Percentiles rank a stretch among this genome's conserved stretches.
Evolutionary conservation across 1,139 yeast genomes (phyloP).

Genomic region (Yamadazyma friedrichii): DNA sequence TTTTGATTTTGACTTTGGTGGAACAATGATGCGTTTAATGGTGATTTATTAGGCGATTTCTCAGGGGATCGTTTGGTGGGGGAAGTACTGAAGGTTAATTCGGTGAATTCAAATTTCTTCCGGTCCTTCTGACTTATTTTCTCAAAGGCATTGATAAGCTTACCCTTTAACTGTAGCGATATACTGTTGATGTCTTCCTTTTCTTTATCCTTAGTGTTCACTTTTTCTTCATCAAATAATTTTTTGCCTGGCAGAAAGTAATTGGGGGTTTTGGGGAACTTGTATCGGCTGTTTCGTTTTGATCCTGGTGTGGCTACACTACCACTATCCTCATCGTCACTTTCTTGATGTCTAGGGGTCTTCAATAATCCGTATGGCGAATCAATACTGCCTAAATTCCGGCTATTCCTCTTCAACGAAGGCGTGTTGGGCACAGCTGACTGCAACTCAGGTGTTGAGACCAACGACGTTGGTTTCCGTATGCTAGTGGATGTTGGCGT

Average conservation of each 20-base stretch:
- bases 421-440: conserved; percentile 38
- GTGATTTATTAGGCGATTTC: background rate
- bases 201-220: conserved; percentile 13
- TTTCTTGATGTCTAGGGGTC: conserved; percentile 35
- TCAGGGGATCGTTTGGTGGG: conserved; percentile 24
- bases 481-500: conserved; percentile 1
- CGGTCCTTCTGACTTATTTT: conserved; percentile 23
- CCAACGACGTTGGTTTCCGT: conserved; percentile 10
- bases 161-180: conserved; percentile 37
- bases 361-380: conserved; percentile 34
- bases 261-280: conserved; percentile 41
- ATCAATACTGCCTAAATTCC: conserved; percentile 23
- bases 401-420: conserved; percentile 34
- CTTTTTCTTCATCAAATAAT: conserved; percentile 20
- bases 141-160: conserved; percentile 41
- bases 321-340: conserved; percentile 20
- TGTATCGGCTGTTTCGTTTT: conserved; percentile 13
- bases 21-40: background rate
- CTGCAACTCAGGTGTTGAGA: conserved; percentile 33
- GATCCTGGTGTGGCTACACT: conserved; percentile 1
- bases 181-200: conserved; percentile 39
- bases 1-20: background rate
- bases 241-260: conserved; percentile 43
- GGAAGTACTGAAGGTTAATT: conserved; percentile 28
- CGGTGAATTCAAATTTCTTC: conserved; percentile 31